Evolutionary conservation across 352 stramenopile genomes (phyloP).

Genomic region (Aphanomyces stellatus): DNA sequence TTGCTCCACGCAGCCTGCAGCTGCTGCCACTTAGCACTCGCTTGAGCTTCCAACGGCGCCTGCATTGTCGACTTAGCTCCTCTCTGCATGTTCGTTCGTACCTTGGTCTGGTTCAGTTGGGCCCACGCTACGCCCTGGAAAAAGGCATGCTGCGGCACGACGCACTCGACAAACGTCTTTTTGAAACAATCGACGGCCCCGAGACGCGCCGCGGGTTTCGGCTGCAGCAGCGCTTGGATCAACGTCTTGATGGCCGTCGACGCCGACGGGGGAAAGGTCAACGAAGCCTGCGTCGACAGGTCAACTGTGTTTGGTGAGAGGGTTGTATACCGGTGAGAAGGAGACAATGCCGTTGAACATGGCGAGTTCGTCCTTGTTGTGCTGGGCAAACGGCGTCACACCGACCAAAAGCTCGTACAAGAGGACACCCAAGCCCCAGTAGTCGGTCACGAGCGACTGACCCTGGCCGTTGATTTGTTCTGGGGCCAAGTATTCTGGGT

Average conservation of each 20-base stretch:
- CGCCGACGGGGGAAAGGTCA: conserved; percentile 59
- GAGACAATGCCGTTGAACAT: conserved; percentile 82
- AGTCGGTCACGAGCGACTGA: conserved; percentile 83
- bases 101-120: conserved; percentile 61
- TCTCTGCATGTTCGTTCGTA: neutral
- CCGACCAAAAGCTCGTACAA: conserved; percentile 91
- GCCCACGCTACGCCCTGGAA: conserved; percentile 79
- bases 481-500: conserved; percentile 73
- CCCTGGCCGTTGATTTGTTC: conserved; percentile 84
- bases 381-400: conserved; percentile 78
- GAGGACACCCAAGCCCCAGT: conserved; percentile 90
- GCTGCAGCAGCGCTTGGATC: conserved; percentile 47
- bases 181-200: conserved; percentile 40
- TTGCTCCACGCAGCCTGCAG: conserved; percentile 36
- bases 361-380: conserved; percentile 79
- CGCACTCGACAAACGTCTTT: conserved; percentile 41
- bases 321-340: conserved; percentile 44
- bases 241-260: conserved; percentile 70
- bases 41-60: conserved; percentile 66
- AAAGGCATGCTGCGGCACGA: conserved; percentile 74
- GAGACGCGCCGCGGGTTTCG: conserved; percentile 44
- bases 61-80: conserved; percentile 21
- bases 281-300: conserved; percentile 30
- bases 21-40: conserved; percentile 59
- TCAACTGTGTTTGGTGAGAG: neutral